These are phyloP conservation scores for Sporothrix brunneoviolacea DNA, from an alignment of 2,329 filamentous ascomycete species.

Conservation along the genomic window DNA sequence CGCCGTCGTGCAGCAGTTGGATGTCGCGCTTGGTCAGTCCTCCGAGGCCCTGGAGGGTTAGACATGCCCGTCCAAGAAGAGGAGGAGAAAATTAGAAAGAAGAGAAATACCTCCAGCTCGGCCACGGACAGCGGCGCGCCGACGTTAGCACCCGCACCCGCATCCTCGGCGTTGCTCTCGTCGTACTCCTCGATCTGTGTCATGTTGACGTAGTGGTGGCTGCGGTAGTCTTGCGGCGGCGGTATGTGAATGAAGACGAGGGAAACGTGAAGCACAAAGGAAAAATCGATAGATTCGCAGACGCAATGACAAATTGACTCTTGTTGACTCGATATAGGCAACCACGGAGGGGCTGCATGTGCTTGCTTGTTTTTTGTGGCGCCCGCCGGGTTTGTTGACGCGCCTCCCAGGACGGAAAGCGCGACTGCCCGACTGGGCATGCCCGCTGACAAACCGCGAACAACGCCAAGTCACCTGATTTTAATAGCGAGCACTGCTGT, in stretches of 20 bases:
- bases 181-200: constrained; percentile 57
- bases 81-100: neutral
- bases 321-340: no score
- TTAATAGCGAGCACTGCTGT: constrained; percentile 5
- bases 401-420: constrained; percentile 16
- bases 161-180: constrained; percentile 59
- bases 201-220: constrained; percentile 28
- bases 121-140: constrained; percentile 88
- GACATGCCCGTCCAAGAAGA: neutral
- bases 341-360: neutral
- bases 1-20: constrained; percentile 83
- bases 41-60: constrained; percentile 61
- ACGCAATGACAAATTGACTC: no score
- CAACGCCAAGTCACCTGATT: constrained; percentile 21
- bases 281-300: no score
- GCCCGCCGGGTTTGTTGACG: constrained; percentile 17
- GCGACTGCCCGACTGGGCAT: constrained; percentile 19
- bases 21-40: constrained; percentile 94
- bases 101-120: constrained; percentile 66
- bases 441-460: constrained; percentile 12
- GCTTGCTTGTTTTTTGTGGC: neutral
- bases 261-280: no score
- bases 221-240: neutral
- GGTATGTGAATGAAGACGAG: neutral
- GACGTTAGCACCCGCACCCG: constrained; percentile 68